Conservation (phyloP, 1,139 yeast species). For the Yamadazyma atlantica region DNA sequence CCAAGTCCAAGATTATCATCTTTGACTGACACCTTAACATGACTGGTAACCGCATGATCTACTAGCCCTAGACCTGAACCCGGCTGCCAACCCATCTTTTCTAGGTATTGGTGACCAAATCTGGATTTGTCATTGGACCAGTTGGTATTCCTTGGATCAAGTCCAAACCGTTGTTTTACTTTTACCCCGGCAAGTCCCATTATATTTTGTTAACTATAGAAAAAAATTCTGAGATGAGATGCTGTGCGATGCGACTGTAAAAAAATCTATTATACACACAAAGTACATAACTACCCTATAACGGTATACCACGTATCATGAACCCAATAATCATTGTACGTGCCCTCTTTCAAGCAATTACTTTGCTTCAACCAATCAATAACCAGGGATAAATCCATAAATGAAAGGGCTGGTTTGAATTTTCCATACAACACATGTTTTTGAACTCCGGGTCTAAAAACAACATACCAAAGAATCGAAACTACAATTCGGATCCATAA, state of each 20-base stretch:
- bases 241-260: constrained; percentile 11
- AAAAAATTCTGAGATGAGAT: constrained; percentile 9
- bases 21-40: constrained; percentile 78
- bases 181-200: constrained; percentile 93
- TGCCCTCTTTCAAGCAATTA: constrained; percentile 37
- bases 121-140: constrained; percentile 89
- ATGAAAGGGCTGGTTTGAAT: constrained; percentile 44
- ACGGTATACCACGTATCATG: constrained; percentile 53
- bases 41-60: constrained; percentile 65
- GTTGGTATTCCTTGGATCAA: constrained; percentile 89
- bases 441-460: constrained; percentile 68
- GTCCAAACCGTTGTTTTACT: constrained; percentile 81
- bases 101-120: constrained; percentile 85
- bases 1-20: constrained; percentile 87
- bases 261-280: not conserved
- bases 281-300: constrained; percentile 20
- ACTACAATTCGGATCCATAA: constrained; percentile 62
- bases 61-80: constrained; percentile 84
- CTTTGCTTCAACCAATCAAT: constrained; percentile 58
- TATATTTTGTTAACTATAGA: not conserved
- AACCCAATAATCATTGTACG: constrained; percentile 50
- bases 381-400: constrained; percentile 49
- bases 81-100: constrained; percentile 86
- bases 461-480: constrained; percentile 49
- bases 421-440: constrained; percentile 28